Evolutionary conservation across 2,329 filamentous ascomycete genomes (phyloP).

Genomic region (Sporothrix protearum): DNA sequence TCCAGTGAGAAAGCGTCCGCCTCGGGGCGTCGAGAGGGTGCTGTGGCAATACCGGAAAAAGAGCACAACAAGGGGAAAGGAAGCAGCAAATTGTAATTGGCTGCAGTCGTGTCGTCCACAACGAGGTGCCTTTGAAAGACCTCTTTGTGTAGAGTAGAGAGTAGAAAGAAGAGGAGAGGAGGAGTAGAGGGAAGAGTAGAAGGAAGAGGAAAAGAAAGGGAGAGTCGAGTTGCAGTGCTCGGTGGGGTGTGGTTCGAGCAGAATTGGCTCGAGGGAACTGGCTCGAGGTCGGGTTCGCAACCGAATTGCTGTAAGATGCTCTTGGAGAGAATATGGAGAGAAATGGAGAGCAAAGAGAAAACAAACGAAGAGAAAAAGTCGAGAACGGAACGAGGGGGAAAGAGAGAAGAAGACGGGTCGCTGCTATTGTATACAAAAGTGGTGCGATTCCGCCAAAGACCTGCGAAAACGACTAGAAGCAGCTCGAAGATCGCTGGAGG

Average conservation of each 20-base stretch:
- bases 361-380: background rate
- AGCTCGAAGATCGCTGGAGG: slow-evolving; percentile 22
- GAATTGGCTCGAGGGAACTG: background rate
- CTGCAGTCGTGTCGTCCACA: background rate
- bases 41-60: slow-evolving; percentile 19
- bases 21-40: background rate
- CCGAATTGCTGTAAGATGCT: background rate
- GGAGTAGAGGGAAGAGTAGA: no score
- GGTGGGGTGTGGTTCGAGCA: background rate
- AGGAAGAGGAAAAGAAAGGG: background rate
- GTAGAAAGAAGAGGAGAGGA: background rate
- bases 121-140: background rate
- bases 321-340: background rate
- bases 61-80: background rate
- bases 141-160: background rate
- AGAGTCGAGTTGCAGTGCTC: background rate
- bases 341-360: background rate
- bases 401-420: slow-evolving; percentile 15
- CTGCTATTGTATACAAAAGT: slow-evolving; percentile 23
- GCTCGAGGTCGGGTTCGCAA: background rate
- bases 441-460: slow-evolving; percentile 19
- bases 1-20: slow-evolving; percentile 8
- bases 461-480: slow-evolving; percentile 23
- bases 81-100: background rate
- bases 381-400: slow-evolving; percentile 21